phyloP scores from a whole-genome alignment of 2,329 filamentous ascomycete species.

The Davidsoniella neocaledoniae region DNA sequence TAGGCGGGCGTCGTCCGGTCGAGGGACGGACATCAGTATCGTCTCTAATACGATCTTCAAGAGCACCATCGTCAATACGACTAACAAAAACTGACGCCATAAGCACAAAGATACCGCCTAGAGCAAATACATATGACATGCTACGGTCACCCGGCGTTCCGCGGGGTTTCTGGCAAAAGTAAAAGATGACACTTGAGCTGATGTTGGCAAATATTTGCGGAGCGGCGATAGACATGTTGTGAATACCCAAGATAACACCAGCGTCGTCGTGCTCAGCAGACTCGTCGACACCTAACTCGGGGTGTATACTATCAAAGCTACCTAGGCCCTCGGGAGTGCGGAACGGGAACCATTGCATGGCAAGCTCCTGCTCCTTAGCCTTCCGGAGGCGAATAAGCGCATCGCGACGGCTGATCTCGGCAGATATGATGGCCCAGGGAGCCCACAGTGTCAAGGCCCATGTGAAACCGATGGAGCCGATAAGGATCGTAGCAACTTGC shows the following conservation, averaged over 20 bases:
- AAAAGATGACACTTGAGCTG: conserved; percentile 70
- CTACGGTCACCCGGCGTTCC: conserved; percentile 73
- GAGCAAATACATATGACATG: conserved; percentile 70
- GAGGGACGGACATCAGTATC: neutral
- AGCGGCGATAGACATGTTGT: conserved; percentile 85
- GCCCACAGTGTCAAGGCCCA: conserved; percentile 93
- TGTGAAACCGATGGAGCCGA: conserved; percentile 70
- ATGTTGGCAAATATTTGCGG: conserved; percentile 85
- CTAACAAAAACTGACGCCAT: conserved; percentile 58
- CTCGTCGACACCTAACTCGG: conserved; percentile 27
- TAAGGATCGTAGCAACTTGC: conserved; percentile 54
- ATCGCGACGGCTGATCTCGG: conserved; percentile 75
- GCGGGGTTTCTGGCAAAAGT: conserved; percentile 69
- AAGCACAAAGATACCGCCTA: conserved; percentile 65
- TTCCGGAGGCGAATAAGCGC: conserved; percentile 30
- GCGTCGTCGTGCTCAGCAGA: conserved; percentile 55
- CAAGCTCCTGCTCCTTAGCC: conserved; percentile 15
- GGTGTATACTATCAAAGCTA: conserved; percentile 9
- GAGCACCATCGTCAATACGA: conserved; percentile 29
- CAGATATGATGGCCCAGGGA: conserved; percentile 85
- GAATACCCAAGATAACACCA: conserved; percentile 81
- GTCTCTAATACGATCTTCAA: conserved; percentile 6
- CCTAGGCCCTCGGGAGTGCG: conserved; percentile 9
- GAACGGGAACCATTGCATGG: conserved; percentile 11
- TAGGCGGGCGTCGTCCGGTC: too few relatives aligned